Percentiles rank a stretch among this genome's conserved stretches.
These are phyloP conservation scores for Suhomyces bokatorum DNA, from an alignment of 1,139 yeast genomes.

Conservation along the genomic window DNA sequence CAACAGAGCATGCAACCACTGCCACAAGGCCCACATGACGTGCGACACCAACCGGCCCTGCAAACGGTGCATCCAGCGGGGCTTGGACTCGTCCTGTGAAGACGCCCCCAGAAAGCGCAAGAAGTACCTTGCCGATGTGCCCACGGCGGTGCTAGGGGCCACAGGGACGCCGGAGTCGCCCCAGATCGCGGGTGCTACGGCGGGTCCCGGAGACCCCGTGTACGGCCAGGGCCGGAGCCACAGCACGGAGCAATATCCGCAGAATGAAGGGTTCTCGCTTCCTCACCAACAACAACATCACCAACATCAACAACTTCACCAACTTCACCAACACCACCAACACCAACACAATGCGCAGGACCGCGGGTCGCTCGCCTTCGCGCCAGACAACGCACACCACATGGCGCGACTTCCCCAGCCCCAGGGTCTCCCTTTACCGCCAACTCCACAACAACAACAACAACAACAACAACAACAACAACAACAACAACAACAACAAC, in stretches of 20 bases:
- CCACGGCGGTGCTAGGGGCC: conserved; percentile 18
- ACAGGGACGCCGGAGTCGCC: neutral
- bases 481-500: neutral
- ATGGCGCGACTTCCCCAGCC: conserved; percentile 1
- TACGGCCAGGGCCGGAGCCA: too few relatives aligned
- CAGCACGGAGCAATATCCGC: too few relatives aligned
- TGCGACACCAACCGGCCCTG: conserved; percentile 86
- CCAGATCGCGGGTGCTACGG: neutral
- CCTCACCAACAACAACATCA: too few relatives aligned
- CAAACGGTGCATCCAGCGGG: conserved; percentile 69
- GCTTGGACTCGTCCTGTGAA: conserved; percentile 69
- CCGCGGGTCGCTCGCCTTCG: too few relatives aligned
- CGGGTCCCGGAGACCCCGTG: too few relatives aligned
- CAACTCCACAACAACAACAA: neutral
- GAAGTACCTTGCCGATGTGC: conserved; percentile 69
- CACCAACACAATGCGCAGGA: too few relatives aligned
- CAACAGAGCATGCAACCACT: conserved; percentile 80
- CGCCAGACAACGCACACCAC: neutral
- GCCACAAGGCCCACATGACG: conserved; percentile 84
- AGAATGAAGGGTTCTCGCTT: neutral
- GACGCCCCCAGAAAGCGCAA: conserved; percentile 90
- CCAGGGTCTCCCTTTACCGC: conserved; percentile 9
- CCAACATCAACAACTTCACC: too few relatives aligned
- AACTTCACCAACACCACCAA: too few relatives aligned
- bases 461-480: too few relatives aligned